Conservation (phyloP, 371 early-diverging fungal species). For the Lichtheimia ornata region DNA sequence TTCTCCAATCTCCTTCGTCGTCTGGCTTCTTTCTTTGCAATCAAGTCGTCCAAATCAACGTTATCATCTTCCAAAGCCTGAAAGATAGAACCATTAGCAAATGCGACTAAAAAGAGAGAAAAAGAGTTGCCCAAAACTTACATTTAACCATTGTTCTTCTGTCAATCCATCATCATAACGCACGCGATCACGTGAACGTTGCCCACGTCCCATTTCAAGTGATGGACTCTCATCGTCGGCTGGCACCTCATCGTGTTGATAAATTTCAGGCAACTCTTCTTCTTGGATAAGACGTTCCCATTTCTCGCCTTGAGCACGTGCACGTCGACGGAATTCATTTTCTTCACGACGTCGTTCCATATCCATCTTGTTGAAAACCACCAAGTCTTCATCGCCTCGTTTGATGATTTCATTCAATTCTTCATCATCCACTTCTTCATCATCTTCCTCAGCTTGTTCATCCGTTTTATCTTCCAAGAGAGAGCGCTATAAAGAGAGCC, state of each 20-base stretch:
- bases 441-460: constrained; percentile 48
- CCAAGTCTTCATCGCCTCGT: constrained; percentile 75
- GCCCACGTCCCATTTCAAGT: constrained; percentile 72
- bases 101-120: background rate
- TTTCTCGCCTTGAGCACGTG: constrained; percentile 32
- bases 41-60: constrained; percentile 22
- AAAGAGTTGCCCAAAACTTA: constrained; percentile 20
- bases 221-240: constrained; percentile 9
- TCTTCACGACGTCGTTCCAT: constrained; percentile 57
- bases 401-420: constrained; percentile 87
- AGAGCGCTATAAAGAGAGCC: constrained; percentile 11
- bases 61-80: constrained; percentile 23
- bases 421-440: constrained; percentile 74
- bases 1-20: constrained; percentile 18
- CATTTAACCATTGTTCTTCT: constrained; percentile 91
- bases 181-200: constrained; percentile 67
- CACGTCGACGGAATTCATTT: constrained; percentile 14
- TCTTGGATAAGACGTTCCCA: constrained; percentile 78
- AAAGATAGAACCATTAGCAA: background rate
- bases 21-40: constrained; percentile 18
- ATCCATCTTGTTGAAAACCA: constrained; percentile 74
- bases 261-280: constrained; percentile 80
- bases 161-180: constrained; percentile 92
- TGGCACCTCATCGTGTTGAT: constrained; percentile 53
- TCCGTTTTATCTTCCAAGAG: constrained; percentile 22